Evolutionary conservation across 345 rosid species (phyloP).

Genomic region (Crucihimalaya himalaica): DNA sequence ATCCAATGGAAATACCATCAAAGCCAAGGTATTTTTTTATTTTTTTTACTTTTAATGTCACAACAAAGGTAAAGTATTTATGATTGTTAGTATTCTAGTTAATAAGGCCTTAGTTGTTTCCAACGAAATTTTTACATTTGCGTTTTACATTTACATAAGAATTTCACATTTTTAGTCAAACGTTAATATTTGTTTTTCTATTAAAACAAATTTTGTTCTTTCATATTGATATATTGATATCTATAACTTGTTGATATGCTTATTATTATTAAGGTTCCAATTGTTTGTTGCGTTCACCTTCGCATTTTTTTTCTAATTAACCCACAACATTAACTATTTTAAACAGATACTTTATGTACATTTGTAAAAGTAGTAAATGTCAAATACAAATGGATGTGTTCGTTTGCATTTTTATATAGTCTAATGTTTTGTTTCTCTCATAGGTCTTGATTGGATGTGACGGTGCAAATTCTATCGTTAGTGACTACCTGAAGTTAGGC

Average conservation of each 20-base stretch:
- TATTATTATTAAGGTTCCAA: too few relatives aligned
- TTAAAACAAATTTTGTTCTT: too few relatives aligned
- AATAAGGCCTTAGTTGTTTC: background rate
- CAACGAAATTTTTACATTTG: background rate
- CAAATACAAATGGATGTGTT: background rate
- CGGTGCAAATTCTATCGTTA: constrained; percentile 51
- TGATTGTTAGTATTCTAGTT: background rate
- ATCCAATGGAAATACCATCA: constrained; percentile 29
- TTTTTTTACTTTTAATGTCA: too few relatives aligned
- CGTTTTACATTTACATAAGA: background rate
- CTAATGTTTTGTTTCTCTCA: background rate
- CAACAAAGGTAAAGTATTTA: constrained; percentile 6
- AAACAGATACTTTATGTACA: background rate
- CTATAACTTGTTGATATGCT: too few relatives aligned
- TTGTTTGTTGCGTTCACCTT: too few relatives aligned
- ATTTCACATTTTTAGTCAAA: background rate
- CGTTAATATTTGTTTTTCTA: too few relatives aligned
- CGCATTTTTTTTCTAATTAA: too few relatives aligned
- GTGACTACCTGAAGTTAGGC: constrained; percentile 44
- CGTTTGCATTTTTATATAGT: background rate
- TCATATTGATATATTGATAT: too few relatives aligned
- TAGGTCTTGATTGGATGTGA: constrained; percentile 62
- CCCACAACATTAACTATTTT: too few relatives aligned
- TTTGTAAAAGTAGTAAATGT: too few relatives aligned
- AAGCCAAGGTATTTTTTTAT: constrained; percentile 33